Evolutionary conservation across 164 flowering plant species (phyloP).

Genomic region (Berberis thunbergii): DNA sequence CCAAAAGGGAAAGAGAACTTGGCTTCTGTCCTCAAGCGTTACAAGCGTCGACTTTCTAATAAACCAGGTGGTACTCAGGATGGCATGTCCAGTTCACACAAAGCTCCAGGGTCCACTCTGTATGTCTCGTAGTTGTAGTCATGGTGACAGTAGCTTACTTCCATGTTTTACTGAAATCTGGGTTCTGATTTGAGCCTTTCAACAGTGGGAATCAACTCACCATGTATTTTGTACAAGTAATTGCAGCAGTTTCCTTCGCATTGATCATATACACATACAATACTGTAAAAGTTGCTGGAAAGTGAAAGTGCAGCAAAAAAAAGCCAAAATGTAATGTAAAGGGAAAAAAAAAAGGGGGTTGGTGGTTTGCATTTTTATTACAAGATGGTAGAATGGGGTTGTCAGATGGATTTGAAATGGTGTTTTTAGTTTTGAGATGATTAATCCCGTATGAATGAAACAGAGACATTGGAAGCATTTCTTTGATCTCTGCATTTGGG

Average conservation of each 20-base stretch:
- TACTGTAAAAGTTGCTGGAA: constrained; percentile 21
- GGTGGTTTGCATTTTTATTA: background rate
- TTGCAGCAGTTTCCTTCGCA: constrained; percentile 24
- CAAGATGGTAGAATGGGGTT: too few species aligned
- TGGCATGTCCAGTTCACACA: constrained; percentile 14
- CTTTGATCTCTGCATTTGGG: too few species aligned
- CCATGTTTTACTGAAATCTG: constrained; percentile 1
- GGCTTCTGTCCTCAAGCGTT: constrained; percentile 89
- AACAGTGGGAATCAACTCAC: constrained; percentile 13
- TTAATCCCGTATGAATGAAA: too few species aligned
- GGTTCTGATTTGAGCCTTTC: constrained; percentile 3
- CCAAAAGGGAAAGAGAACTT: constrained; percentile 96
- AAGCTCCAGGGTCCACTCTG: constrained; percentile 18
- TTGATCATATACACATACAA: constrained; percentile 18
- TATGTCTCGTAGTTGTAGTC: constrained; percentile 17
- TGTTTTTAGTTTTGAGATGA: too few species aligned
- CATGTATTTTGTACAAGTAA: constrained; percentile 4
- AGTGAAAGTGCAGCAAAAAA: constrained; percentile 21
- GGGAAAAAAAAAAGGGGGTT: background rate
- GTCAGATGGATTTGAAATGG: too few species aligned
- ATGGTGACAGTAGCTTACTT: too few species aligned
- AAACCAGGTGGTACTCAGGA: constrained; percentile 18
- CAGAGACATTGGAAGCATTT: too few species aligned
- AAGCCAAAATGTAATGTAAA: background rate
- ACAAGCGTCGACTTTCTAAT: constrained; percentile 52